phyloP scores from a whole-genome alignment of 306 rosid species.

The Sicyos baderoa region DNA sequence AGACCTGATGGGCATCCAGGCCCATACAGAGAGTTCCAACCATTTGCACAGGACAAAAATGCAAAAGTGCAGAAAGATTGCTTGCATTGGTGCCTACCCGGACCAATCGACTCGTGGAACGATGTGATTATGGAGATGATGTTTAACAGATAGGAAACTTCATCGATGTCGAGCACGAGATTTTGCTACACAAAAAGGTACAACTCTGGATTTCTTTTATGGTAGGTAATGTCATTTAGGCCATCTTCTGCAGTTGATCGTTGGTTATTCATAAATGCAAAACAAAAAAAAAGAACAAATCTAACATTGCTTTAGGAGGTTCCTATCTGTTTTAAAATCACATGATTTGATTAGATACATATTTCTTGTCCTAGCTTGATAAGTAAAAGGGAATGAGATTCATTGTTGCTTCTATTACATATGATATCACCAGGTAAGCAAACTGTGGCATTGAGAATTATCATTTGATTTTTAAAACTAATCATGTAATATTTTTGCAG shows the following conservation, averaged over 20 bases:
- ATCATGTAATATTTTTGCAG: too few species aligned
- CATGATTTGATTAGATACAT: neutral
- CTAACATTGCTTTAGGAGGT: neutral
- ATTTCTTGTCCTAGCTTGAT: conserved; percentile 2
- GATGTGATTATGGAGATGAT: conserved; percentile 80
- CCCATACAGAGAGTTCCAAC: conserved; percentile 64
- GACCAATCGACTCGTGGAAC: conserved; percentile 91
- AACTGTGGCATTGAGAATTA: too few species aligned
- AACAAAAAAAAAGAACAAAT: too few species aligned
- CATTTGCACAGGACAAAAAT: conserved; percentile 45
- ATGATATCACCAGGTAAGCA: neutral
- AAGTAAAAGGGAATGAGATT: conserved; percentile 7
- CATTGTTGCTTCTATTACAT: conserved; percentile 2
- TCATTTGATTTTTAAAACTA: too few species aligned
- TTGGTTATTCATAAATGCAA: neutral
- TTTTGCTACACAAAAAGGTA: conserved; percentile 9
- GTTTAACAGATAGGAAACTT: conserved; percentile 36
- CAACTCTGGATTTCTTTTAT: conserved; percentile 5
- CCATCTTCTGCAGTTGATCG: conserved; percentile 13
- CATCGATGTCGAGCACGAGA: neutral
- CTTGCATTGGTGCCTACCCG: conserved; percentile 97
- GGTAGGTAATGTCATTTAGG: conserved; percentile 1
- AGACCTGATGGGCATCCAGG: conserved; percentile 99
- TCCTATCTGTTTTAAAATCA: conserved; percentile 4
- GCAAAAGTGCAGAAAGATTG: conserved; percentile 72